Percentiles rank a stretch among this genome's conserved stretches.
Conservation (phyloP, 129 eudicot genomes). For the Dittrichia graveolens region DNA sequence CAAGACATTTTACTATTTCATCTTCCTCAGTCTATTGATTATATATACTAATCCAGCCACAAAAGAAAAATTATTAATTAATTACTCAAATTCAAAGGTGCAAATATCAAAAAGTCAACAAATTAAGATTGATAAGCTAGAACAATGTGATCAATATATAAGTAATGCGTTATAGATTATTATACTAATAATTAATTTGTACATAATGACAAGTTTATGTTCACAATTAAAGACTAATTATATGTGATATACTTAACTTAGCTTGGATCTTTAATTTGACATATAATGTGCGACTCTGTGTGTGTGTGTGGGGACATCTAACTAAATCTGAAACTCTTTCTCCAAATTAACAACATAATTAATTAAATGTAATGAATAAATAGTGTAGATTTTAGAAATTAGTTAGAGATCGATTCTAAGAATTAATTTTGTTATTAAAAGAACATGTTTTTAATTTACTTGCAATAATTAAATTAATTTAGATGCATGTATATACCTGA, state of each 20-base stretch:
- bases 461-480: not conserved
- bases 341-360: too few relatives aligned
- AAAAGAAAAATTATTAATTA: not conserved
- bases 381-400: not conserved
- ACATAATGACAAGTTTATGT: conserved; percentile 4
- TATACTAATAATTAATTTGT: not conserved
- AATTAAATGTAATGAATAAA: too few relatives aligned
- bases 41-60: not conserved
- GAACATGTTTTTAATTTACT: too few relatives aligned
- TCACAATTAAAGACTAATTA: not conserved
- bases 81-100: not conserved
- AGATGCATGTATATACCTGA: conserved; percentile 50
- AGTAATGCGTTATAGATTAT: not conserved
- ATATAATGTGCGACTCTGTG: too few relatives aligned
- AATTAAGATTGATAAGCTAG: not conserved
- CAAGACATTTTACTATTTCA: not conserved
- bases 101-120: conserved; percentile 21
- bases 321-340: too few relatives aligned
- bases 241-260: too few relatives aligned
- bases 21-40: not conserved
- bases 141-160: not conserved
- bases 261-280: too few relatives aligned
- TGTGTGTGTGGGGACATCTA: too few relatives aligned
- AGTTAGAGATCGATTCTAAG: too few relatives aligned
- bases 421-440: not conserved